phyloP scores from a whole-genome alignment of 169 alveolate genomes.

The Cyclospora cayetanensis region DNA sequence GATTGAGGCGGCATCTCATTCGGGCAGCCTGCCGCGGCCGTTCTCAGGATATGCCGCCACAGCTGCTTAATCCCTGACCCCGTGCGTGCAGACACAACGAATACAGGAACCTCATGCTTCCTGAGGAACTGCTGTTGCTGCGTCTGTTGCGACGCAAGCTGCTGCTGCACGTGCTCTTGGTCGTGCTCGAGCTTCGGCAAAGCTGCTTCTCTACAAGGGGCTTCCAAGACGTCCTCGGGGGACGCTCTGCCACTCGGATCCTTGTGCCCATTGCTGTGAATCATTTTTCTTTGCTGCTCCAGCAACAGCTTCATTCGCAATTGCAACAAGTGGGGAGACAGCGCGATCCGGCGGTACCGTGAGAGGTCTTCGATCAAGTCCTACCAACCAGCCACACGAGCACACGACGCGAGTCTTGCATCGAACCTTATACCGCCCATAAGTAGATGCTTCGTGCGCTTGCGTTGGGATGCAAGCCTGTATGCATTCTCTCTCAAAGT shows the following conservation, averaged over 20 bases:
- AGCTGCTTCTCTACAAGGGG: too few relatives aligned
- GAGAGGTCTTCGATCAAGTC: not conserved
- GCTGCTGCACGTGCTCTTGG: too few relatives aligned
- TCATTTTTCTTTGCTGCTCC: not conserved
- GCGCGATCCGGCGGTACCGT: not conserved
- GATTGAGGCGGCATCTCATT: too few relatives aligned
- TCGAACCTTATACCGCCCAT: too few relatives aligned
- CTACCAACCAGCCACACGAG: not conserved
- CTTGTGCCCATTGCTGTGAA: not conserved
- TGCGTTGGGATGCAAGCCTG: too few relatives aligned
- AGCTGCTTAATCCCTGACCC: conserved; percentile 34
- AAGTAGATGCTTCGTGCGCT: too few relatives aligned
- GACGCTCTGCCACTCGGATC: too few relatives aligned
- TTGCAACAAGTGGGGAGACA: not conserved
- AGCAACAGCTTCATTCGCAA: not conserved
- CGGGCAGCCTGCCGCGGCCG: not conserved
- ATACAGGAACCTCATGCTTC: not conserved
- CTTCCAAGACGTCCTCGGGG: too few relatives aligned
- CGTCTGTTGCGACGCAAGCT: conserved; percentile 4
- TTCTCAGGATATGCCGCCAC: conserved; percentile 4
- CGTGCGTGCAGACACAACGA: conserved; percentile 40
- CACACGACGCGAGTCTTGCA: too few relatives aligned
- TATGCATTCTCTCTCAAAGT: too few relatives aligned
- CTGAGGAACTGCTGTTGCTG: not conserved
- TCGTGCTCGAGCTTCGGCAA: too few relatives aligned